phyloP scores from a whole-genome alignment of 2,329 filamentous ascomycete genomes.

The Aspergillus novoparasiticus region DNA sequence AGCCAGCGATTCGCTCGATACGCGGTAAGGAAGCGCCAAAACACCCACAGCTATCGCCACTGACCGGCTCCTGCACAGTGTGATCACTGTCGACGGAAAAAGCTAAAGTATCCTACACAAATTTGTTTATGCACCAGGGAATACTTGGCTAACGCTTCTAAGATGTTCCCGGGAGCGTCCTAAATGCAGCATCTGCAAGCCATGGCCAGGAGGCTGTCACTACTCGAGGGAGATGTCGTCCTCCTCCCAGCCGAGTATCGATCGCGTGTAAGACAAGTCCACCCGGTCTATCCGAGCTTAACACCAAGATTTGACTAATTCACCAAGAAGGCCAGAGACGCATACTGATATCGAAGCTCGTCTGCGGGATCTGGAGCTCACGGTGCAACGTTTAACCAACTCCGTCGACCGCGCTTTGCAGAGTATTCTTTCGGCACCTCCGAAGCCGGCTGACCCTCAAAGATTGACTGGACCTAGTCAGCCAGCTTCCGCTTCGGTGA shows the following conservation, averaged over 20 bases:
- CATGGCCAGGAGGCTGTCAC: slow-evolving; percentile 17
- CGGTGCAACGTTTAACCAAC: not conserved
- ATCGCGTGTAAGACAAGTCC: not conserved
- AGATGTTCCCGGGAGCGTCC: slow-evolving; percentile 19
- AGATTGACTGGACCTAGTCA: not conserved
- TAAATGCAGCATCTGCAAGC: slow-evolving; percentile 17
- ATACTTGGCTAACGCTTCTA: not conserved
- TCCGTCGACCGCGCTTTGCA: not conserved
- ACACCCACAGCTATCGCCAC: not conserved
- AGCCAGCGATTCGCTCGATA: not conserved
- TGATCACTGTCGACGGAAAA: slow-evolving; percentile 13
- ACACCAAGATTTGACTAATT: not conserved
- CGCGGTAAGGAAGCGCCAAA: not conserved
- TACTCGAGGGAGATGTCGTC: slow-evolving; percentile 11
- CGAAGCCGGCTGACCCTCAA: not conserved
- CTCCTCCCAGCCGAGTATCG: not conserved
- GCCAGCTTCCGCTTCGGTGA: rapidly evolving
- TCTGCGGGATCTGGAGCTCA: not conserved
- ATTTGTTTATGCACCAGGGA: not conserved
- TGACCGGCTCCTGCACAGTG: not conserved
- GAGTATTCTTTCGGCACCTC: not conserved
- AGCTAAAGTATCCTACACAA: slow-evolving; percentile 4
- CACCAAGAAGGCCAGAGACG: not conserved
- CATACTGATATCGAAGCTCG: not conserved
- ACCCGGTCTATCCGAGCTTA: not conserved